Conservation (phyloP, 768 basidiomycete species). For the Leccinum boreale region DNA sequence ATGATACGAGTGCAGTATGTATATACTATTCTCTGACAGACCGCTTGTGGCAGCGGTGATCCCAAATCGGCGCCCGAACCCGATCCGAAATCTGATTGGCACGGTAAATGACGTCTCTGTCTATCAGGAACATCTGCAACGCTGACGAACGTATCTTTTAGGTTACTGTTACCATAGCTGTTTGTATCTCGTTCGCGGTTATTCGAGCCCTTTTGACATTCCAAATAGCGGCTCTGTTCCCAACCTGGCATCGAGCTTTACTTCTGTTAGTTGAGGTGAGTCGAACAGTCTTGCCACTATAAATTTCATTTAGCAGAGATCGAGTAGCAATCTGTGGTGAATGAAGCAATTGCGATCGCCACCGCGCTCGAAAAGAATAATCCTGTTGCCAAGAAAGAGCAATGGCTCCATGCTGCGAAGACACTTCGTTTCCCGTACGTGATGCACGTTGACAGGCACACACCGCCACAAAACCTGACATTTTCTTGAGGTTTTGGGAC, state of each 20-base stretch:
- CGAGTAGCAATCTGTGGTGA: conserved; percentile 17
- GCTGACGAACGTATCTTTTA: conserved; percentile 5
- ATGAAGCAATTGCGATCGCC: conserved; percentile 14
- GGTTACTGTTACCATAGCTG: conserved; percentile 21
- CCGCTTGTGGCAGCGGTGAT: conserved; percentile 12
- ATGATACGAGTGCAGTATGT: neutral
- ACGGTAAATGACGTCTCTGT: conserved; percentile 1
- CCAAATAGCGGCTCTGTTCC: conserved; percentile 18
- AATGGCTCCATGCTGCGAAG: conserved; percentile 14
- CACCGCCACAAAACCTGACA: neutral
- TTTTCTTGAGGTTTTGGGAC: conserved; percentile 15
- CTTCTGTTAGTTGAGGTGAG: conserved; percentile 12
- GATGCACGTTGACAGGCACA: neutral
- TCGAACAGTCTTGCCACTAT: neutral
- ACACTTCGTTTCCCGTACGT: conserved; percentile 19
- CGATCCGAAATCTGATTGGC: conserved; percentile 2
- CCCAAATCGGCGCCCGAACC: conserved; percentile 7
- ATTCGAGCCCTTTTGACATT: neutral
- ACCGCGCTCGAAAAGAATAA: neutral
- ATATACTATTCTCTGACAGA: neutral
- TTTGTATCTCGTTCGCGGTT: neutral
- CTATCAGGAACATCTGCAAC: neutral
- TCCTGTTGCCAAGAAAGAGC: neutral
- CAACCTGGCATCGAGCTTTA: conserved; percentile 19
- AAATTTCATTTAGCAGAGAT: too few species aligned